A percentile compares a stretch with the other conserved stretches of the same genome.
phyloP scores from a whole-genome alignment of 805 yeast species.

The Suhomyces sp. region DNA sequence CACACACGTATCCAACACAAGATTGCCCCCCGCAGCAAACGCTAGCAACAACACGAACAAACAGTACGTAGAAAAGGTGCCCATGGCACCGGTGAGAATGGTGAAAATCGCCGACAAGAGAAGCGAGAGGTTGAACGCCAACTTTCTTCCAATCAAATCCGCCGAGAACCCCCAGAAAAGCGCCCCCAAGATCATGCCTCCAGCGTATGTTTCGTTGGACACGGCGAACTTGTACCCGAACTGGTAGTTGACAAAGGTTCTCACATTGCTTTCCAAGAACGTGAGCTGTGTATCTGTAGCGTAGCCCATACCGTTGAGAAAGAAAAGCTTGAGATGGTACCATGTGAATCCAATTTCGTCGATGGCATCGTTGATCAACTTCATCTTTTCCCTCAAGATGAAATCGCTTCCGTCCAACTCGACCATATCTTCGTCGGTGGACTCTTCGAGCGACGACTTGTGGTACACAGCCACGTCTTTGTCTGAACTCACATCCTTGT shows the following conservation, averaged over 20 bases:
- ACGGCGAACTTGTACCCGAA: conserved; percentile 44
- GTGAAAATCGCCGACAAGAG: conserved; percentile 48
- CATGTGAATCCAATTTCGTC: conserved; percentile 48
- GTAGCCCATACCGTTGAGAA: conserved; percentile 37
- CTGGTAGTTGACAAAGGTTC: conserved; percentile 46
- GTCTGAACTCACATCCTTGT: conserved; percentile 3
- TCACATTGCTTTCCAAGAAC: conserved; percentile 45
- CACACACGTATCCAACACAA: conserved; percentile 52
- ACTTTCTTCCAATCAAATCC: conserved; percentile 23
- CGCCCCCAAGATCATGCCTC: conserved; percentile 52
- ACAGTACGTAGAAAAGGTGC: conserved; percentile 47
- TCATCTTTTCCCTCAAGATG: conserved; percentile 23
- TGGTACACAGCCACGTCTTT: conserved; percentile 1
- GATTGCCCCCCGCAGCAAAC: conserved; percentile 55
- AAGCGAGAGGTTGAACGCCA: conserved; percentile 35
- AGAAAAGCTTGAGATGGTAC: conserved; percentile 35
- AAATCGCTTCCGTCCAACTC: conserved; percentile 13
- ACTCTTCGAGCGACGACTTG: conserved; percentile 7
- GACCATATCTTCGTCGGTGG: conserved; percentile 12
- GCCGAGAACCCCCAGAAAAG: conserved; percentile 55
- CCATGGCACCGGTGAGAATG: conserved; percentile 54
- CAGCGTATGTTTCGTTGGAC: conserved; percentile 31
- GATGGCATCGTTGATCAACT: conserved; percentile 27
- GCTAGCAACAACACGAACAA: conserved; percentile 44
- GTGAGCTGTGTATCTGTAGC: conserved; percentile 48